These are phyloP conservation scores for Wolfiporia cocos DNA, from an alignment of 1,284 basidiomycete genomes.

Conservation along the genomic window DNA sequence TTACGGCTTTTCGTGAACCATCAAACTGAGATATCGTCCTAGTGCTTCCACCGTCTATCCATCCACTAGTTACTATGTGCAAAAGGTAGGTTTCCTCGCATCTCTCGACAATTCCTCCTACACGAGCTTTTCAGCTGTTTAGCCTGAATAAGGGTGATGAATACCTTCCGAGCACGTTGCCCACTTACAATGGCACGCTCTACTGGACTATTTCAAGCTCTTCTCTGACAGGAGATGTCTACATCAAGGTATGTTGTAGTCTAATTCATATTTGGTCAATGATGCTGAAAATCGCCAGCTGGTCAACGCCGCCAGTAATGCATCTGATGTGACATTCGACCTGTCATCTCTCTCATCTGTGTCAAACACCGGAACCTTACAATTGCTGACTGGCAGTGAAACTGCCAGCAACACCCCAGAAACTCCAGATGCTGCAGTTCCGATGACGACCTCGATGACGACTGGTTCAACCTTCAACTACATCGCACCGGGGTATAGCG, in stretches of 20 bases:
- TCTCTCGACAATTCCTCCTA: too few species aligned
- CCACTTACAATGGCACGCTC: conserved; percentile 38
- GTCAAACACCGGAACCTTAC: conserved; percentile 33
- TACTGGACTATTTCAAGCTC: conserved; percentile 58
- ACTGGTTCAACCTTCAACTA: conserved; percentile 48
- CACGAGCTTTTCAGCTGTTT: conserved; percentile 42
- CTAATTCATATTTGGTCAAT: not conserved
- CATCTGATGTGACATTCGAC: conserved; percentile 41
- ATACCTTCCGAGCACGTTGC: conserved; percentile 60
- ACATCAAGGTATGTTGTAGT: conserved; percentile 45
- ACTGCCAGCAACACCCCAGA: conserved; percentile 50
- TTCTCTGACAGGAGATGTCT: conserved; percentile 35
- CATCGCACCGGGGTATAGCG: conserved; percentile 52
- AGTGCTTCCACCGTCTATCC: conserved; percentile 48
- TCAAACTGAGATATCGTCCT: conserved; percentile 6
- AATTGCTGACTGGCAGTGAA: conserved; percentile 41
- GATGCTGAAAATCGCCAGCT: too few species aligned
- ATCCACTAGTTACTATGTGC: conserved; percentile 63
- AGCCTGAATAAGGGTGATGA: conserved; percentile 53
- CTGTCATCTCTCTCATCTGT: conserved; percentile 53
- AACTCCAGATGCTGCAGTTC: conserved; percentile 40
- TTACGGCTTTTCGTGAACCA: not conserved
- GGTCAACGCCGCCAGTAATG: conserved; percentile 39
- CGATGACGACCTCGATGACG: conserved; percentile 36
- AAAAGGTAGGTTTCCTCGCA: conserved; percentile 56